Base-by-base conservation (phyloP, 345 rosid species). In the Turnera subulata region DNA sequence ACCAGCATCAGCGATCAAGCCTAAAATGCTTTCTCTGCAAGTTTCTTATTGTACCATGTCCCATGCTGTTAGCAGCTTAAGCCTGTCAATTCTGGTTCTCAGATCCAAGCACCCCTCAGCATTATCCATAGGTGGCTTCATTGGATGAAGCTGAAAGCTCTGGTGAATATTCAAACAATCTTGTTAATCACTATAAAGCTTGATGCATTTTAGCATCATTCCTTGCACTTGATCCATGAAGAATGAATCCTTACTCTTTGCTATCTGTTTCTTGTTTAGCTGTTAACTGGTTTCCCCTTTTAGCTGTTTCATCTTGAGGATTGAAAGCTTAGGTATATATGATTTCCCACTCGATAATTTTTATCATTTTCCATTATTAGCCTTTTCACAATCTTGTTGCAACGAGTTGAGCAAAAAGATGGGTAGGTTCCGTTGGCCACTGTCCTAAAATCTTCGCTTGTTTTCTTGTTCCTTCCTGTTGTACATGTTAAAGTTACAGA, bases 21-120 rank as follows among this genome's bases (percentile, higher is more conserved):
- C 58, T 71, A 77, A 67, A 73, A 46, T 80, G 71, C 59, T 70
- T 63, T 72, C 84, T 65, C 51, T 77, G 46, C 84, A 74, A 72
- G 76, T 54, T 57, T 61, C 50, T 84, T 65, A 59, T 46, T 65
- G 39, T 59, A 50, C 74, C 64, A 56, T 70, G 66, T 75, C 84
- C 74, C 76, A 55, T 68, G 66, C 64, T 59, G 37, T 42, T 69
- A 74, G 78, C 73, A 70, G 69, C 72, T 15, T 54, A 68, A 64
- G 77, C 72, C 53, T 76, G 72, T 76, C 74, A 60, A 62, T 68
- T 71, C 53, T 78, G 33, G 49, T 52, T 67, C 53, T 56, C 62
- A 64, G 68, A 57, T 68, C 65, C 46, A 79, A 77, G 68, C 61
- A 67, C 53, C 55, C 67, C 50, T n/a, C 38, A 44, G 68, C 53